These are phyloP conservation scores for Caryocar brasiliense DNA, from an alignment of 441 rosid species.

Conservation along the genomic window DNA sequence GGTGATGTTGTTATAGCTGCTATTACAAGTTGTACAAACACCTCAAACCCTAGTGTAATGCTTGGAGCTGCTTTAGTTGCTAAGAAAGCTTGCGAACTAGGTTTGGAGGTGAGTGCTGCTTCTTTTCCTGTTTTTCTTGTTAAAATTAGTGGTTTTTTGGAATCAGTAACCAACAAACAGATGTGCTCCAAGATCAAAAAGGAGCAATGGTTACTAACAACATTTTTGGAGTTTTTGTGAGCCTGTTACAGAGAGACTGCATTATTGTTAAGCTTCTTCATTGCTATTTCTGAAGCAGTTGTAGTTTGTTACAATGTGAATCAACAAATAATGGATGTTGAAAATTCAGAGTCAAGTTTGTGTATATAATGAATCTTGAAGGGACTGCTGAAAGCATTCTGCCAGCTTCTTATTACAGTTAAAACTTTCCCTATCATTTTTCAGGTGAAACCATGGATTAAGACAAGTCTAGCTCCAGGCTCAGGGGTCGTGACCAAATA, in stretches of 20 bases:
- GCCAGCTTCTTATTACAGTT: too few relatives aligned
- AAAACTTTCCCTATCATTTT: neutral
- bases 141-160: too few relatives aligned
- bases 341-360: too few relatives aligned
- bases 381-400: too few relatives aligned
- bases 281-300: too few relatives aligned
- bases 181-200: neutral
- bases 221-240: neutral
- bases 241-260: neutral
- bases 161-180: neutral
- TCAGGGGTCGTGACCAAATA: slow-evolving; percentile 91
- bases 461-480: slow-evolving; percentile 96
- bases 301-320: too few relatives aligned
- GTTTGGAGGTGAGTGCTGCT: slow-evolving; percentile 47
- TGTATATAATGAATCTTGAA: too few relatives aligned
- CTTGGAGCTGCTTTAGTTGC: slow-evolving; percentile 97
- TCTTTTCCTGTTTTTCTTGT: slow-evolving; percentile 1
- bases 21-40: slow-evolving; percentile 94
- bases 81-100: slow-evolving; percentile 76
- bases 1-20: slow-evolving; percentile 95
- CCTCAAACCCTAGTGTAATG: slow-evolving; percentile 95
- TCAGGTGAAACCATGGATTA: slow-evolving; percentile 88
- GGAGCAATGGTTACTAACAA: neutral
- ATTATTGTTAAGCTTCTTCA: neutral
- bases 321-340: too few relatives aligned